These are phyloP conservation scores for Tagetes erecta DNA, from an alignment of 129 eudicot species.

Conservation along the genomic window DNA sequence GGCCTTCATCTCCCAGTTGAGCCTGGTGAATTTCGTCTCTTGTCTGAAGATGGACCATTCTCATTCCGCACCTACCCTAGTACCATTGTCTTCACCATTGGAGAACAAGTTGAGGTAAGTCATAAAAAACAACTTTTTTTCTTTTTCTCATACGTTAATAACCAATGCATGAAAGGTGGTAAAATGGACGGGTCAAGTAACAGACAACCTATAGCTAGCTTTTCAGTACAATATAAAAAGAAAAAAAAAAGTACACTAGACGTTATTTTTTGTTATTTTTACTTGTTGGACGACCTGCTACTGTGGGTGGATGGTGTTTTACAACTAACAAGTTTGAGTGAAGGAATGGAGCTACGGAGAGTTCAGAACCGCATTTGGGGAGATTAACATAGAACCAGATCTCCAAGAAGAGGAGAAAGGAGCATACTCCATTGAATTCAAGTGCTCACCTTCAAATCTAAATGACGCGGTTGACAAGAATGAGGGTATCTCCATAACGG, in stretches of 20 bases:
- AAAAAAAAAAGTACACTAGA: no score
- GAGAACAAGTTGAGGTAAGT: conserved; percentile 64
- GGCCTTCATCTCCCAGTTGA: conserved; percentile 59
- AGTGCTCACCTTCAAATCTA: conserved; percentile 53
- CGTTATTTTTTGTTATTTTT: background rate
- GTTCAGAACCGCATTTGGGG: conserved; percentile 61
- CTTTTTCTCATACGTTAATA: no score
- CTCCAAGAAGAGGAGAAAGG: conserved; percentile 46
- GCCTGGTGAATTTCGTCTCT: conserved; percentile 47
- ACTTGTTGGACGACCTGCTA: background rate
- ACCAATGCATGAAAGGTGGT: no score
- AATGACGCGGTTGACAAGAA: conserved; percentile 38
- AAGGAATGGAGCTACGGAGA: conserved; percentile 77
- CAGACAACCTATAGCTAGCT: no score
- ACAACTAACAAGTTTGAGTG: conserved; percentile 26
- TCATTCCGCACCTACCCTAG: conserved; percentile 46
- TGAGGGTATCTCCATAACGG: conserved; percentile 45
- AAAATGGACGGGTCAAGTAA: no score
- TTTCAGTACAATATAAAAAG: no score
- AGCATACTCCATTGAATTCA: conserved; percentile 66
- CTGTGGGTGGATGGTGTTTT: background rate
- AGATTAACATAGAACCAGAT: conserved; percentile 57
- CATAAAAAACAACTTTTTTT: background rate
- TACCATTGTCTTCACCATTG: conserved; percentile 59
- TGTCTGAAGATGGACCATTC: conserved; percentile 39